phyloP scores from a whole-genome alignment of 1,139 yeast genomes.

The Candida tropicalis region DNA sequence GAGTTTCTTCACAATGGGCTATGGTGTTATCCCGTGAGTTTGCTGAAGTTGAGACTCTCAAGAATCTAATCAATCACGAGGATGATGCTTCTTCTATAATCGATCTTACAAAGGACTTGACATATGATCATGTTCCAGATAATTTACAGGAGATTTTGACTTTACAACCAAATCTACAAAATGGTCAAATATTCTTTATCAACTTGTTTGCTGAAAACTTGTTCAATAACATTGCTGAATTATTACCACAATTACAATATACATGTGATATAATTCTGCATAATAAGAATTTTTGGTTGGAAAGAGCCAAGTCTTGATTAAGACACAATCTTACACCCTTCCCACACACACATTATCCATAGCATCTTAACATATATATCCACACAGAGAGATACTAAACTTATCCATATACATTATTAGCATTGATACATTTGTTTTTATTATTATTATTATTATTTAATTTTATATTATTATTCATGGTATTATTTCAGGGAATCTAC shows the following conservation, averaged over 20 bases:
- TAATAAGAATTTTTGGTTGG: conserved; percentile 49
- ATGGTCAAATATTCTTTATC: conserved; percentile 86
- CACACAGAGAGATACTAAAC: background rate
- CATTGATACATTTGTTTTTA: background rate
- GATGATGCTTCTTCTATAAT: conserved; percentile 3
- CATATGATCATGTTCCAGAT: conserved; percentile 32
- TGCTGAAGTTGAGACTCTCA: conserved; percentile 63
- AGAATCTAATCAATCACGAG: conserved; percentile 39
- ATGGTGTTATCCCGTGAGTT: conserved; percentile 75
- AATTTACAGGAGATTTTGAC: conserved; percentile 41
- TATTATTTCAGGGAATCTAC: no score
- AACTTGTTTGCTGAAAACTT: conserved; percentile 77
- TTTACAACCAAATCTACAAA: conserved; percentile 54
- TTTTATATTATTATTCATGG: no score
- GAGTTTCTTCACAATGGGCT: conserved; percentile 87
- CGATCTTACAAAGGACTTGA: conserved; percentile 21
- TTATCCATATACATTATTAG: background rate
- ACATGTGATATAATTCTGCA: conserved; percentile 49
- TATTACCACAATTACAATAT: conserved; percentile 59
- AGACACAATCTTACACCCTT: background rate
- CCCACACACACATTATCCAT: background rate
- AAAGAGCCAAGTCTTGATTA: conserved; percentile 6
- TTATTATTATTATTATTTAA: background rate
- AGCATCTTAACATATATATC: no score
- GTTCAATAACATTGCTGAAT: conserved; percentile 62